A percentile compares a stretch with the other conserved stretches of the same genome.
These are phyloP conservation scores for Leishmania aethiopica DNA, from an alignment of 208 protist species.

Conservation along the genomic window DNA sequence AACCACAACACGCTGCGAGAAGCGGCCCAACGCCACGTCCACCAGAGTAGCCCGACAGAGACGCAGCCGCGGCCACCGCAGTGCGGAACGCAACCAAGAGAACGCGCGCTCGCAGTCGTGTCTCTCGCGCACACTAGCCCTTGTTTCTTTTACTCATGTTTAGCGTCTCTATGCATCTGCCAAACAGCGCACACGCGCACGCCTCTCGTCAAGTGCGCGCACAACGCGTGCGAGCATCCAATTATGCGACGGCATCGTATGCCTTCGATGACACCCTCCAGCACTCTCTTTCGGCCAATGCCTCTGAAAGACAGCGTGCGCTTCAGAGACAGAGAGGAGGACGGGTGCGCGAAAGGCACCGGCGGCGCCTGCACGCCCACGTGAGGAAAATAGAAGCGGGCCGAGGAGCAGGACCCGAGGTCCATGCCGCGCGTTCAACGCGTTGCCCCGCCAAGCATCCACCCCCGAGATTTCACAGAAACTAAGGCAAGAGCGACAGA, in stretches of 20 bases:
- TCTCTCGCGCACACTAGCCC: not conserved
- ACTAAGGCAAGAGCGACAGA: not conserved
- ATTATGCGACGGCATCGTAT: not conserved
- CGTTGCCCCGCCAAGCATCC: not conserved
- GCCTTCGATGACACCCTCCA: not conserved
- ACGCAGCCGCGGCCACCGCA: not conserved
- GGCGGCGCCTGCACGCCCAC: not conserved
- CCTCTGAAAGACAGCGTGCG: not conserved
- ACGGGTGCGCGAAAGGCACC: not conserved
- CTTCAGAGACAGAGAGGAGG: not conserved
- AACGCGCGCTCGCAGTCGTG: not conserved
- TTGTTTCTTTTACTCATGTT: not conserved
- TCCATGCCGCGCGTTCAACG: not conserved
- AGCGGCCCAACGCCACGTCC: not conserved
- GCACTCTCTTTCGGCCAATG: not conserved
- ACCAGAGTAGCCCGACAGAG: not conserved
- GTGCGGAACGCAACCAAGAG: not conserved
- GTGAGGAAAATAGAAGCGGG: not conserved
- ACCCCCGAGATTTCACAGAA: not conserved
- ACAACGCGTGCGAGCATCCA: too few relatives aligned
- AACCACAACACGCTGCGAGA: not conserved
- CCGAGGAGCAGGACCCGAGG: not conserved
- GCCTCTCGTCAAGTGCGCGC: not conserved
- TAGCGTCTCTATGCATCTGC: not conserved
- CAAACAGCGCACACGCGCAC: not conserved